Percentiles rank a stretch among this genome's conserved stretches.
phyloP scores from a whole-genome alignment of 129 eudicot genomes.

The Mikania micrantha region DNA sequence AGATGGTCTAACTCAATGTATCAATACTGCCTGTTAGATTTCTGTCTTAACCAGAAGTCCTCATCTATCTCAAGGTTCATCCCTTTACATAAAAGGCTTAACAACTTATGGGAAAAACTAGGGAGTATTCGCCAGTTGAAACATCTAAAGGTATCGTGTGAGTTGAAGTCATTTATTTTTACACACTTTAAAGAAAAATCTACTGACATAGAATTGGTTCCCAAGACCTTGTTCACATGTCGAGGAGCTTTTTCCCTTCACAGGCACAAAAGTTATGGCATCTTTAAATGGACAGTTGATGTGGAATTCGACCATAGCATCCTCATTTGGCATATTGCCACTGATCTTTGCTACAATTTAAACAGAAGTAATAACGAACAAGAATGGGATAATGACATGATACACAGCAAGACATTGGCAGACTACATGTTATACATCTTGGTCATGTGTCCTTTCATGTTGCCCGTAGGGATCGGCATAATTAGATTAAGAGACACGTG shows the following conservation, averaged over 20 bases:
- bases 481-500: constrained; percentile 44
- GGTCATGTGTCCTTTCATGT: constrained; percentile 43
- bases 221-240: not conserved
- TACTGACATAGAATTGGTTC: not conserved
- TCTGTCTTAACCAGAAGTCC: constrained; percentile 24
- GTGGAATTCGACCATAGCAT: constrained; percentile 32
- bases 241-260: constrained; percentile 24
- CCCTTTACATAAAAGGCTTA: not conserved
- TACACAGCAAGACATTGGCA: constrained; percentile 25
- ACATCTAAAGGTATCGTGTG: constrained; percentile 11
- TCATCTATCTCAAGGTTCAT: not conserved
- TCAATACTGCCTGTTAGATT: constrained; percentile 33
- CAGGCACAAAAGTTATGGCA: constrained; percentile 10
- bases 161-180: constrained; percentile 28
- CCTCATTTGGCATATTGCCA: constrained; percentile 37
- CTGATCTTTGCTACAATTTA: constrained; percentile 22
- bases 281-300: constrained; percentile 17
- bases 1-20: constrained; percentile 46
- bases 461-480: constrained; percentile 51
- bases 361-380: not conserved
- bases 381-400: constrained; percentile 17
- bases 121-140: constrained; percentile 11
- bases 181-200: constrained; percentile 17
- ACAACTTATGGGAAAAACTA: constrained; percentile 17
- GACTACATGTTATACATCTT: constrained; percentile 46